Evolutionary conservation across 2,329 filamentous ascomycete species (phyloP), one percentile per base, ranked within the genome.

Genomic region (Knoxdaviesia capensis): DNA sequence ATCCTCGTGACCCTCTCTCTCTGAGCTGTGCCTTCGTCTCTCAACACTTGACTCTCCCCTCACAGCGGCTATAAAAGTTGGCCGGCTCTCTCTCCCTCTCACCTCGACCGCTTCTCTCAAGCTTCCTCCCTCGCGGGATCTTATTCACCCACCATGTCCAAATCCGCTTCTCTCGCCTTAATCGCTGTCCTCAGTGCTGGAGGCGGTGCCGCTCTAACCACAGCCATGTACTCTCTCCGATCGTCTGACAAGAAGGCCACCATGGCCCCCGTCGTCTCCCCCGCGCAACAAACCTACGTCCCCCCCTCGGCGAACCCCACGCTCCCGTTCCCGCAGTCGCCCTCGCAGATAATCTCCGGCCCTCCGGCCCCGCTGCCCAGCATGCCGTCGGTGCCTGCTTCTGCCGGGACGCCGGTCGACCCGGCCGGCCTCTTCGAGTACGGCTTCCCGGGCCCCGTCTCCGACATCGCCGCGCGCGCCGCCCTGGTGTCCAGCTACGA

Each of bases 401-500:
- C 58, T 31, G 48, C 55, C 40, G 52, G 56, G 41, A 54, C 62
- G 7, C 74, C 70, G 34, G 80, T 87, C 53, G 71, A 88, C 58
- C 81, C 83, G 4, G 64, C 76, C 34, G 82, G 82, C 8, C 69
- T 88, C 50, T 82, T 86, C 59, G 72, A 86, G 51, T 88, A 88
- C 56, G 82, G 90, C 53, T 94, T 96, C 61, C 88, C 90, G 0
- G 90, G 90, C 45, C 90, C 90, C 32, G 65, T 94, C 35, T 70
- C 79, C 52, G 90, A 98, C 60, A 68, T 93, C 37, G 78, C 86
- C 43, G 71, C 70, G 43, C 79, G 85, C 34, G 65, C 74, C 30
- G 81, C 84, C 33, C 71, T 96, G 42, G 71, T 87, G 49, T 93
- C 87, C 32, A 78, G 81, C 52, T 98, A 80, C 70, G 88, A 98